Base-by-base conservation (phyloP, 78 protist genomes). In the Protostelium mycophagum region DNA sequence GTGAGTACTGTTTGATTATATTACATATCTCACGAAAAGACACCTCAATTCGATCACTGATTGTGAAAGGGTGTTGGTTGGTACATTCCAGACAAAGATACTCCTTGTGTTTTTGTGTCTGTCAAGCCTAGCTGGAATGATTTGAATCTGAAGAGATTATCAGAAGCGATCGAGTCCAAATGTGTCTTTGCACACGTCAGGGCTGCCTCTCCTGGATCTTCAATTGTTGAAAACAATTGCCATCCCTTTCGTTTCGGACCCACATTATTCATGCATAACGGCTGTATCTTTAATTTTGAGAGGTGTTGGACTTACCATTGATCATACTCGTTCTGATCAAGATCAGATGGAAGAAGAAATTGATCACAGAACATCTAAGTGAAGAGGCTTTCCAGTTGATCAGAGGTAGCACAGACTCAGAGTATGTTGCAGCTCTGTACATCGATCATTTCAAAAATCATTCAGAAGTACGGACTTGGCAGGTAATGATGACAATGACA, bases 41-140 rank as follows among this genome's bases (percentile, higher is more conserved):
- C n/a, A 5, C 73, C 73, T 51, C 73, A 25, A 16, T 25, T 51
- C 73, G 16, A 51, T 16, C 16, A 51, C 73, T n/a, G n/a, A n/a
- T n/a, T n/a, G n/a, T n/a, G n/a, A n/a, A n/a, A 51, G 73, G 94
- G 94, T 5, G 83, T 92, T 38, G 94, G 94, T 16, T 92, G 94
- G 94, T 92, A 92, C 83, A n/a, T 29, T 34, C 1, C 83, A 29
- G 34, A 34, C 1, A 1, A 34, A 23, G 86, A 35, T 37, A 28
- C 34, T 39, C 94, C 94, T 28, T 88, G 94, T 1, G 88, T 92
- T 36, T 92, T 88, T 87, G 87, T 85, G 36, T 86, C 86, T 10
- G 85, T 85, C 38, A 34, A 63, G 36, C 94, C 94, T 0, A 88
- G 91, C 23, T 92, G 94, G 94, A 85, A 88, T 89, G 85, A 92